A percentile compares a stretch with the other conserved stretches of the same genome.
Evolutionary conservation across 1,139 yeast genomes (phyloP).

Genomic region (Lodderomyces parapsilosis): DNA sequence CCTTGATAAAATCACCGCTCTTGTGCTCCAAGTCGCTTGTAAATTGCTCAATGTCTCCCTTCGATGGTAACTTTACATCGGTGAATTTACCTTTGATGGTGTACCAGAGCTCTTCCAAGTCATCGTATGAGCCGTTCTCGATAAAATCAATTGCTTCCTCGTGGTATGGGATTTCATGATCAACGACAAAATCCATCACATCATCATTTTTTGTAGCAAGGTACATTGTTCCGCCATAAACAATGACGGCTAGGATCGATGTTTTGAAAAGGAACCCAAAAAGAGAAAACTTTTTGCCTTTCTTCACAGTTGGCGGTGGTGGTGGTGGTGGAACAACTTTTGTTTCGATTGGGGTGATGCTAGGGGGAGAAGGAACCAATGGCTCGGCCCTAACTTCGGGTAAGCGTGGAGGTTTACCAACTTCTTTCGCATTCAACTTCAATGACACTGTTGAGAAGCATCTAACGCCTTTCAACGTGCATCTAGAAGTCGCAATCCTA

Average conservation of each 20-base stretch:
- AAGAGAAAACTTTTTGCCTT: constrained; percentile 33
- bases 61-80: constrained; percentile 30
- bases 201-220: constrained; percentile 46
- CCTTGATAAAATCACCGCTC: constrained; percentile 37
- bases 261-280: constrained; percentile 33
- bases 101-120: constrained; percentile 23
- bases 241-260: constrained; percentile 27
- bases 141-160: constrained; percentile 42
- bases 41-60: constrained; percentile 32
- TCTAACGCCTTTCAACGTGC: neutral
- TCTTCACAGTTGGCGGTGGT: constrained; percentile 11
- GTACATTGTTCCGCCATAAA: constrained; percentile 41
- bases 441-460: constrained; percentile 5
- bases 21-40: constrained; percentile 33
- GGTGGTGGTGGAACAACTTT: constrained; percentile 10
- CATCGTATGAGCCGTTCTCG: constrained; percentile 40
- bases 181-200: constrained; percentile 48
- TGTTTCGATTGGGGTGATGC: constrained; percentile 5
- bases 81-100: constrained; percentile 22
- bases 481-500: constrained; percentile 10
- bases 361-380: constrained; percentile 9
- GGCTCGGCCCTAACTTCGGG: constrained; percentile 10
- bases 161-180: constrained; percentile 44
- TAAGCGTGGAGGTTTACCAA: constrained; percentile 13
- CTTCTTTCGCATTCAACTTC: constrained; percentile 10